Evolutionary conservation across 495 filamentous ascomycete genomes (phyloP).

Genomic region (Arthonia radiata): DNA sequence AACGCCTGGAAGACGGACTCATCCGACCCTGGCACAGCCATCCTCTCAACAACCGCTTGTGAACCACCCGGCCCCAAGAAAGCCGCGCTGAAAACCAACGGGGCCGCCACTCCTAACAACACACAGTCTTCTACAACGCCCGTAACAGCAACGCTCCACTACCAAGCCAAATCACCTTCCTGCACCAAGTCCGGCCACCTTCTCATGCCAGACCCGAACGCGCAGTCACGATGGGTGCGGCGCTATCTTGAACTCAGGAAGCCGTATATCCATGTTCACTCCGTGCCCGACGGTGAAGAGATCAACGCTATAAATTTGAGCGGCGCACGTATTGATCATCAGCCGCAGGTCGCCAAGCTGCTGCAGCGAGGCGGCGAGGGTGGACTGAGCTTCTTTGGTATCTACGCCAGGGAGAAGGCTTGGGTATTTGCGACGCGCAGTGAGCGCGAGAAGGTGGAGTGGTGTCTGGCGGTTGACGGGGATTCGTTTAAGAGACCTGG

Average conservation of each 20-base stretch:
- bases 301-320: constrained; percentile 65
- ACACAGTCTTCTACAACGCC: too few relatives aligned
- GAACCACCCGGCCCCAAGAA: constrained; percentile 45
- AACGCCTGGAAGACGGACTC: constrained; percentile 48
- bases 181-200: constrained; percentile 70
- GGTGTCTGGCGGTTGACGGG: constrained; percentile 49
- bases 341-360: constrained; percentile 62
- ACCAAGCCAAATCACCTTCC: constrained; percentile 17
- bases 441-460: constrained; percentile 77
- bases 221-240: constrained; percentile 60
- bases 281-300: constrained; percentile 65
- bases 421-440: constrained; percentile 78
- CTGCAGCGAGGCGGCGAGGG: constrained; percentile 24
- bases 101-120: too few relatives aligned
- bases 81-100: constrained; percentile 10
- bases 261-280: constrained; percentile 80
- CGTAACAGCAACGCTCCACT: too few relatives aligned
- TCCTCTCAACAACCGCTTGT: constrained; percentile 24
- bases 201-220: constrained; percentile 45
- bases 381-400: constrained; percentile 50
- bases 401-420: constrained; percentile 80
- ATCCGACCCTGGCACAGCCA: constrained; percentile 3
- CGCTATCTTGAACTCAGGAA: constrained; percentile 80
- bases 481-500: constrained; percentile 1
- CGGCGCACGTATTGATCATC: constrained; percentile 64